These are phyloP conservation scores for Paramecium primaurelia DNA, from an alignment of 73 alveolate genomes.

Conservation along the genomic window DNA sequence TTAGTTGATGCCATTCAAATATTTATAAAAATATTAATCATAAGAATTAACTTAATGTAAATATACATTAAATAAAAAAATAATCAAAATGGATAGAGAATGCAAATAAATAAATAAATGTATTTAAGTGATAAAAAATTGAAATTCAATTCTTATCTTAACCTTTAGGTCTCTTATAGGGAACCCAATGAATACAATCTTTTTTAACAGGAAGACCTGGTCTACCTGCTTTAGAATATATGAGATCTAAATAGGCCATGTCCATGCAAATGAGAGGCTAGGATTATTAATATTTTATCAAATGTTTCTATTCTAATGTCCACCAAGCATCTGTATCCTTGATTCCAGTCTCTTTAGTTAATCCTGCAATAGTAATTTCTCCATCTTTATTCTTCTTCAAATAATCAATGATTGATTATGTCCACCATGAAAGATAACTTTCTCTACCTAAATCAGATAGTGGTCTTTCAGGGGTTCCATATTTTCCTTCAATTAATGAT, in stretches of 20 bases:
- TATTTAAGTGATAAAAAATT: not conserved
- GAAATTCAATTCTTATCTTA: slow-evolving; percentile 41
- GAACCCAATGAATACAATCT: slow-evolving; percentile 93
- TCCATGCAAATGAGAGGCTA: slow-evolving; percentile 81
- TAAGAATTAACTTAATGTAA: not conserved
- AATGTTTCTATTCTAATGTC: slow-evolving; percentile 86
- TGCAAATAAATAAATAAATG: not conserved
- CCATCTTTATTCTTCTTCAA: slow-evolving; percentile 71
- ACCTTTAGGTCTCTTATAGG: slow-evolving; percentile 64
- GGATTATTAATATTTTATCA: slow-evolving; percentile 87
- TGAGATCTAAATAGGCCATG: slow-evolving; percentile 74
- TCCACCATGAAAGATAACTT: slow-evolving; percentile 91
- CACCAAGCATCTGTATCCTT: slow-evolving; percentile 78
- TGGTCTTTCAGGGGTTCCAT: slow-evolving; percentile 96
- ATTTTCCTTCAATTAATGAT: slow-evolving; percentile 73
- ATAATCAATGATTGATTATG: slow-evolving; percentile 76
- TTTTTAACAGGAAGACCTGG: slow-evolving; percentile 91
- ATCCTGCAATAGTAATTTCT: slow-evolving; percentile 73
- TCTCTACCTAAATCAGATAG: slow-evolving; percentile 91
- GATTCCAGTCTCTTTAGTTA: slow-evolving; percentile 82
- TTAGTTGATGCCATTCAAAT: not conserved
- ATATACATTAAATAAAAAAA: not conserved
- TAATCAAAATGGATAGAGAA: not conserved
- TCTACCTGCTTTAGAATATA: slow-evolving; percentile 87
- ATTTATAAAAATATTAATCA: not conserved